phyloP scores from a whole-genome alignment of 352 stramenopile genomes.

The Phytophthora podocarpi region DNA sequence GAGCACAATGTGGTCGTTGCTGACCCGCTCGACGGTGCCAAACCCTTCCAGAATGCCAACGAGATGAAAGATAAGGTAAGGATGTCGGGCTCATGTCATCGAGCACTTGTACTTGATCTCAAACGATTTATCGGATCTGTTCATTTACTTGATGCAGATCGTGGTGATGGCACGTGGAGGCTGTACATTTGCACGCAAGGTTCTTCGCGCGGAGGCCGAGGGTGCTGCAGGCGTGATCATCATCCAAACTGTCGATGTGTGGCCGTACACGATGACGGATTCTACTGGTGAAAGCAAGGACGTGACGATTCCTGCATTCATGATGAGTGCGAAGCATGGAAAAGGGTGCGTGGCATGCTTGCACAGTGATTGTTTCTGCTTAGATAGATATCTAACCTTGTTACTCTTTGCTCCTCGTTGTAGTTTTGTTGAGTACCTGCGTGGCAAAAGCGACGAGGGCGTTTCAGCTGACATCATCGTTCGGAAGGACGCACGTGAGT shows the following conservation, averaged over 20 bases:
- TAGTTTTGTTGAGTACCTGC: constrained; percentile 71
- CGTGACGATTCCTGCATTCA: constrained; percentile 75
- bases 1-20: constrained; percentile 48
- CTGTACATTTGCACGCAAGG: constrained; percentile 78
- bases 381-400: not conserved
- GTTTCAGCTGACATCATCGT: constrained; percentile 56
- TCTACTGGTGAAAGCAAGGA: constrained; percentile 63
- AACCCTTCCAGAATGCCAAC: constrained; percentile 43
- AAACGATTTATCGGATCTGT: not conserved
- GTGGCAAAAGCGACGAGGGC: constrained; percentile 24
- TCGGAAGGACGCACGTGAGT: constrained; percentile 73
- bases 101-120: not conserved
- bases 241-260: constrained; percentile 74
- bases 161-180: constrained; percentile 73
- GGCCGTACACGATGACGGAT: constrained; percentile 88
- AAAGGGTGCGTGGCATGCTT: constrained; percentile 41
- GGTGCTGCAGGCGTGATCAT: constrained; percentile 68
- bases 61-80: constrained; percentile 54
- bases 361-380: not conserved
- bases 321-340: constrained; percentile 78
- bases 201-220: constrained; percentile 62
- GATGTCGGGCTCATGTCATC: not conserved
- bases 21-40: constrained; percentile 64
- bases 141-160: constrained; percentile 39
- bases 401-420: not conserved